phyloP scores from a whole-genome alignment of 495 filamentous ascomycete genomes.

The Tuber aestivum region DNA sequence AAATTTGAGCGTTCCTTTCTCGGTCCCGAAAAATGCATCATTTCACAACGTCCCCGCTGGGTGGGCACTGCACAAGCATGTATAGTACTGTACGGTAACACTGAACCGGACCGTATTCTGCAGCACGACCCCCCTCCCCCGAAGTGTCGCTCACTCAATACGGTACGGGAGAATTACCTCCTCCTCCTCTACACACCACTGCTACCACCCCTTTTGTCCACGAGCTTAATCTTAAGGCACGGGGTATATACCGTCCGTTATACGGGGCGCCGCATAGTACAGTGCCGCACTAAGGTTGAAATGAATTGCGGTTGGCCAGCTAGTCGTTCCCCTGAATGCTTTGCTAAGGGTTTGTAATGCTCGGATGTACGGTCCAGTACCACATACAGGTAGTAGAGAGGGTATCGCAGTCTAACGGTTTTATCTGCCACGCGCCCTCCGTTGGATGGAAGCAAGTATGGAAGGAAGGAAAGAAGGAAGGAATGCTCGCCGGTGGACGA shows the following conservation, averaged over 20 bases:
- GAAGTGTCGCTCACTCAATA: neutral
- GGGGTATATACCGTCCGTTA: slow-evolving; percentile 3
- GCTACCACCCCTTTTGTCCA: neutral
- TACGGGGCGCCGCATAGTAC: neutral
- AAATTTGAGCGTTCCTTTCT: neutral
- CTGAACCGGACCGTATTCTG: neutral
- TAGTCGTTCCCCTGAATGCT: neutral
- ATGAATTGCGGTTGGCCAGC: neutral
- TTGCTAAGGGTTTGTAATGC: neutral
- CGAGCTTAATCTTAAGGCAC: slow-evolving; percentile 5
- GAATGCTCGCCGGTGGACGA: neutral
- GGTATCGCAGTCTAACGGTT: neutral
- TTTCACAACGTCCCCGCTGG: neutral
- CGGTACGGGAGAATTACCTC: neutral
- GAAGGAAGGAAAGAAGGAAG: neutral
- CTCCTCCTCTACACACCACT: neutral
- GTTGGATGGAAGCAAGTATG: neutral
- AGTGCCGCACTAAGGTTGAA: neutral
- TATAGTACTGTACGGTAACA: neutral
- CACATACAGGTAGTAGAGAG: neutral
- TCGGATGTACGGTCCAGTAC: too few species aligned
- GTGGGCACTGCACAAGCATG: too few species aligned
- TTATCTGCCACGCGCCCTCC: neutral
- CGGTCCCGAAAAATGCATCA: neutral
- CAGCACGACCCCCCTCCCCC: neutral